Evolutionary conservation across 139 green algal species (phyloP), one percentile per base, ranked within the genome.

Genomic region (Trebouxia sp.): DNA sequence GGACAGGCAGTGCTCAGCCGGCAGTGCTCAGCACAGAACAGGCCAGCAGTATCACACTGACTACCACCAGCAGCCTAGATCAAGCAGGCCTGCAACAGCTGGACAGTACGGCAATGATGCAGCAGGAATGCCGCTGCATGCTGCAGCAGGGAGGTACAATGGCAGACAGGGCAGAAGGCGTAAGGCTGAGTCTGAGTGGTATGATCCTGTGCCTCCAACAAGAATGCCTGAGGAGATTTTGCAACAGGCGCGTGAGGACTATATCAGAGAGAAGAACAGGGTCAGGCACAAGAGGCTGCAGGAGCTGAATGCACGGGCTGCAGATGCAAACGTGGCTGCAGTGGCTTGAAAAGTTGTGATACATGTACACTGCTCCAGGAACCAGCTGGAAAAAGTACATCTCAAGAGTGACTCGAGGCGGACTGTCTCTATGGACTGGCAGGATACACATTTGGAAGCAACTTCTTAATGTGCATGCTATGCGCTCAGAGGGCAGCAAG

Each of bases 181-280:
- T 6, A 43, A 42, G 62, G 35, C 37, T 5, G 32, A 41, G n/a
- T n/a, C n/a, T 30, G 37, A 22, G 8, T 72, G 62, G 62, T 1
- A 11, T 12, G 62, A 72, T 43, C 30, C 62, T 30, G 62, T 72
- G 32, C 62, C 62, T 12, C 62, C 62, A 42, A 72, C n/a, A 14
- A 72, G 62, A 24, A 72, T 72, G 62, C 62, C 62, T 12, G 62
- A 72, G 62, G 62, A 72, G 32, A 72, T 43, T 14, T 26, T 72
- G 9, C 37, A 35, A 24, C 62, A 72, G 11, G 62, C 62, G 12
- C 35, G 62, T 10, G 62, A 72, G 62, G 62, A 72, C 12, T 72
- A 72, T 35, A 45, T 72, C 32, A 9, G 9, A 15, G 62, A 72
- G 10, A 72, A 72, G 35, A 45, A 72, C 32, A 72, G 62, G 10